Evolutionary conservation across 2,329 filamentous ascomycete genomes (phyloP), one percentile per base, ranked within the genome.

Genomic region (Xylaria sp.): DNA sequence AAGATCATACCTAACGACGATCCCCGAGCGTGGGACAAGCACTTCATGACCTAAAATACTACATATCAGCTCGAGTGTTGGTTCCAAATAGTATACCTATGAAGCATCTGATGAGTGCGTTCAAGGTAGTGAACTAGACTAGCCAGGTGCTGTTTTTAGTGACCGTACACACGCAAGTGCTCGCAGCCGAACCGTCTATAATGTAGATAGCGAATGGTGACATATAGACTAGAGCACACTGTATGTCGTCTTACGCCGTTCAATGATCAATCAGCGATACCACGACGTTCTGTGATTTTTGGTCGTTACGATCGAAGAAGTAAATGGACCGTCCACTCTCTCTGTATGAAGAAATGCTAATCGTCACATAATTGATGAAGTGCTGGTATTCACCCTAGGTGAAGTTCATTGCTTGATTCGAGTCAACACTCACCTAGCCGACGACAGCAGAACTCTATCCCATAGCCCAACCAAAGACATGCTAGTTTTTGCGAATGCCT

Each of bases 11-110:
- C 59, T n/a, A 68, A 66, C 20, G 9, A n/a, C 1, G 33, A 44
- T 3, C 3, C 51, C n/a, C 68, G 69, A 28, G 33, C 20, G 36
- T 71, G 69, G 70, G 28, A 36, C 66, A 53, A 36, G 9, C 26
- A 71, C 3, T 70, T 71, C 23, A 26, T 23, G 20, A 2, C 13
- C 36, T 33, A 1, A 46, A 42, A 28, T 11, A 42, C 36, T 2
- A 42, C 10, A 28, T 38, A 15, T 15, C 23, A n/a, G 49, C 42
- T 49, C 13, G 13, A 58, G 15, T 17, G 23, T 38, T 38, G 5
- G 26, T 26, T 51, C 26, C 20, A 20, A 36, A 31, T 15, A 2
- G 42, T 1, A 44, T 28, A 17, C n/a, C 13, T 11, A 5, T 20
- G 31, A 36, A 36, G 31, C 28, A 54, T 20, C 17, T 36, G 17